phyloP scores from a whole-genome alignment of 2,329 filamentous ascomycete genomes.

The Corinectria fuckeliana region DNA sequence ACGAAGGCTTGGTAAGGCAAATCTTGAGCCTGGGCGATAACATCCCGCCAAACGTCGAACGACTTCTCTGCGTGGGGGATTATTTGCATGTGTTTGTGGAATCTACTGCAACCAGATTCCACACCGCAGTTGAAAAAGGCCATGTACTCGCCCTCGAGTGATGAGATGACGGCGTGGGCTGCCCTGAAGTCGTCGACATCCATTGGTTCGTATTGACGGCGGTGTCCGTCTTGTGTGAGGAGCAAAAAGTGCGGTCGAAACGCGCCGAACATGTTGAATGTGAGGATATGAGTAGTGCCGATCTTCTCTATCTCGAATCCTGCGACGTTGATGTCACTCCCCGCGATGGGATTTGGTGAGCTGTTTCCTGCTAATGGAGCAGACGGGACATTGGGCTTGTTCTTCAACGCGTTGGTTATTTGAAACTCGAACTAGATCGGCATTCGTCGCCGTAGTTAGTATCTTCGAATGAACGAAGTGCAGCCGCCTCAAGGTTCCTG shows the following conservation, averaged over 20 bases:
- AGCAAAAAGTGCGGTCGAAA: slow-evolving; percentile 55
- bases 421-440: not conserved
- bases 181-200: slow-evolving; percentile 48
- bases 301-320: slow-evolving; percentile 50
- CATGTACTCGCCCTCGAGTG: slow-evolving; percentile 42
- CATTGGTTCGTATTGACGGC: slow-evolving; percentile 53
- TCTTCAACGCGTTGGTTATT: not conserved
- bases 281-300: slow-evolving; percentile 51
- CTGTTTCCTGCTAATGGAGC: not conserved
- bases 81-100: slow-evolving; percentile 58
- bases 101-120: slow-evolving; percentile 51
- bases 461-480: not conserved
- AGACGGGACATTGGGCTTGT: not conserved
- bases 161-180: slow-evolving; percentile 41
- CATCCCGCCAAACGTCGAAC: slow-evolving; percentile 38
- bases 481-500: not conserved
- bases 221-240: slow-evolving; percentile 53
- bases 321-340: slow-evolving; percentile 51
- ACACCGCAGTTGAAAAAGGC: slow-evolving; percentile 56
- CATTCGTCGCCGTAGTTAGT: not conserved
- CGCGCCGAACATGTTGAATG: slow-evolving; percentile 56
- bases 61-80: slow-evolving; percentile 40
- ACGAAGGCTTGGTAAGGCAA: slow-evolving; percentile 47
- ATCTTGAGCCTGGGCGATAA: slow-evolving; percentile 18
- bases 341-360: slow-evolving; percentile 24